These are phyloP conservation scores for Aspergillus persii DNA, from an alignment of 2,329 filamentous ascomycete species.

Conservation along the genomic window DNA sequence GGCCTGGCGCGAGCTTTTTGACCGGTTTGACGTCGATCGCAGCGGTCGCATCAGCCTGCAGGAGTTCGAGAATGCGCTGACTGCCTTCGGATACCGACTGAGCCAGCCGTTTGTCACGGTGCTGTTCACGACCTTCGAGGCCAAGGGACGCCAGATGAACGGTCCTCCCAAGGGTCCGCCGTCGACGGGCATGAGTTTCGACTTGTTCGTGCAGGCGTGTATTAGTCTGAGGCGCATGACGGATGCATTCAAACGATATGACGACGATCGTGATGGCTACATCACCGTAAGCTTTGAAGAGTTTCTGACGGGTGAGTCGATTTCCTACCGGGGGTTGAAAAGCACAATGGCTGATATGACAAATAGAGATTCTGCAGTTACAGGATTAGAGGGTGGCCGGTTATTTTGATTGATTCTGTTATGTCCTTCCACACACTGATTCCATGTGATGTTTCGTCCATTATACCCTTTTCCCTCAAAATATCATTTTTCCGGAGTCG, in stretches of 20 bases:
- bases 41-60: slow-evolving; percentile 80
- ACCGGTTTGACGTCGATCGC: slow-evolving; percentile 86
- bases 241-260: slow-evolving; percentile 98
- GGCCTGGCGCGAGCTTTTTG: slow-evolving; percentile 90
- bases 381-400: slow-evolving; percentile 28
- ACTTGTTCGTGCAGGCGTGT: slow-evolving; percentile 95
- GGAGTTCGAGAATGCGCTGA: slow-evolving; percentile 86
- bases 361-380: slow-evolving; percentile 34
- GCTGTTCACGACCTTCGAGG: slow-evolving; percentile 87
- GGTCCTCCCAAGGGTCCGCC: slow-evolving; percentile 25
- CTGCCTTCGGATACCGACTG: slow-evolving; percentile 90
- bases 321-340: background rate
- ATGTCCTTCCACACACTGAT: background rate
- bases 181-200: slow-evolving; percentile 75
- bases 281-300: slow-evolving; percentile 81
- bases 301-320: slow-evolving; percentile 61
- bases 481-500: background rate
- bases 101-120: slow-evolving; percentile 79
- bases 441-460: background rate
- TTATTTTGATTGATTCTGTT: background rate
- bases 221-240: slow-evolving; percentile 98
- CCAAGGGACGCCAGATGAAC: slow-evolving; percentile 41
- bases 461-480: background rate
- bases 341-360: slow-evolving; percentile 6
- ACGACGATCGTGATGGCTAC: slow-evolving; percentile 93